phyloP scores from a whole-genome alignment of 352 stramenopile species.

The Albugo candida region DNA sequence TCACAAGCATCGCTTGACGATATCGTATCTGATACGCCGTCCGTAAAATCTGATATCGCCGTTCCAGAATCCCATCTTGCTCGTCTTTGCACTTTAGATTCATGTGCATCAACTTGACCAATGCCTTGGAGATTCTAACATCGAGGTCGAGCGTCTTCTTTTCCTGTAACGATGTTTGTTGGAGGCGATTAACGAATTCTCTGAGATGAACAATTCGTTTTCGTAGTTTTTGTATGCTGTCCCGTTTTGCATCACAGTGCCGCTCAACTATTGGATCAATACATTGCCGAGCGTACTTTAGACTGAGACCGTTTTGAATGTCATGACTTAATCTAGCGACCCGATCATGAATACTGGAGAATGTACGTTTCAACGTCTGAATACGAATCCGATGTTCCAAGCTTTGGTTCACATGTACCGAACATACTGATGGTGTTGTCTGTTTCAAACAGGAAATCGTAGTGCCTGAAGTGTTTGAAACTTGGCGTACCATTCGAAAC shows the following conservation, averaged over 20 bases:
- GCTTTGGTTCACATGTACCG: too few relatives aligned
- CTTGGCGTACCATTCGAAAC: too few relatives aligned
- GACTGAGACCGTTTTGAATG: too few relatives aligned
- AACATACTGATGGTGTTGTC: too few relatives aligned
- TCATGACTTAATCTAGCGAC: too few relatives aligned
- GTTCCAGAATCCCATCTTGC: background rate
- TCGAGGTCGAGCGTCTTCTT: slow-evolving; percentile 4
- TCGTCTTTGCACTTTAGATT: slow-evolving; percentile 2
- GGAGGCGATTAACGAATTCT: background rate
- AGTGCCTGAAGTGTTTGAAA: too few relatives aligned
- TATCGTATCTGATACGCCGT: slow-evolving; percentile 7
- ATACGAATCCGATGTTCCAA: too few relatives aligned
- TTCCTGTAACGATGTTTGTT: slow-evolving; percentile 3
- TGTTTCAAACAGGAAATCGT: too few relatives aligned
- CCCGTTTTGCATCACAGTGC: background rate
- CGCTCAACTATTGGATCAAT: too few relatives aligned
- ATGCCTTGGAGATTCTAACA: slow-evolving; percentile 2
- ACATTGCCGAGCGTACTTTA: too few relatives aligned
- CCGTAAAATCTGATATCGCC: slow-evolving; percentile 1
- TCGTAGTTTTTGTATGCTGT: slow-evolving; percentile 1
- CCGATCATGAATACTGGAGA: too few relatives aligned
- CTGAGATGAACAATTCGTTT: slow-evolving; percentile 4
- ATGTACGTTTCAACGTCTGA: too few relatives aligned
- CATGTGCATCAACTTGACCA: slow-evolving; percentile 4
- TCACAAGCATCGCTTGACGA: slow-evolving; percentile 4